Evolutionary conservation across 23 red algal genomes (phyloP).

Genomic region (Gracilaria vermiculophylla): DNA sequence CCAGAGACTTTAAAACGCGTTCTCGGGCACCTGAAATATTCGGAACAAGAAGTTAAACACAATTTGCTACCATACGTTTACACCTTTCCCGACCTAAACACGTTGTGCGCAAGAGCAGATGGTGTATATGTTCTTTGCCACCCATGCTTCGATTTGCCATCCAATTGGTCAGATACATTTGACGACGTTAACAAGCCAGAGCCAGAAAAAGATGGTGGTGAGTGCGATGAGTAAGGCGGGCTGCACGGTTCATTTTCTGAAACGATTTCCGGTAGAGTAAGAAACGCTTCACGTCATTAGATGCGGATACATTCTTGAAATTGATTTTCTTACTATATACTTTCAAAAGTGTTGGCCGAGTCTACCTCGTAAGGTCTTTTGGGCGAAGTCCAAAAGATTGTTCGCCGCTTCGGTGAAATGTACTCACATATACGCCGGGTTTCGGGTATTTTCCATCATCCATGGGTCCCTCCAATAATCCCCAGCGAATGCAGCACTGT

Average conservation of each 20-base stretch:
- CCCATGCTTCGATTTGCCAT: slow-evolving; percentile 33
- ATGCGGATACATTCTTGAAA: too few relatives aligned
- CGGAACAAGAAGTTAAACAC: not conserved
- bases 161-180: slow-evolving; percentile 44
- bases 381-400: not conserved
- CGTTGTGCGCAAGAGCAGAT: slow-evolving; percentile 35
- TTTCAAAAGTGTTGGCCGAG: too few relatives aligned
- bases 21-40: not conserved
- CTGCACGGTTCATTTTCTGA: too few relatives aligned
- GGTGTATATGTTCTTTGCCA: slow-evolving; percentile 59
- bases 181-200: not conserved
- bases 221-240: too few relatives aligned
- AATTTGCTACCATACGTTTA: slow-evolving; percentile 64
- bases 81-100: slow-evolving; percentile 59
- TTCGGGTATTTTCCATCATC: slow-evolving; percentile 55
- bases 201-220: not conserved
- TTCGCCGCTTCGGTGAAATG: not conserved
- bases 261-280: too few relatives aligned
- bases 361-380: not conserved
- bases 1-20: not conserved
- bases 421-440: not conserved
- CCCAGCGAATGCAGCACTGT: slow-evolving; percentile 72
- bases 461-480: slow-evolving; percentile 91
- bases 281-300: too few relatives aligned
- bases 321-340: too few relatives aligned